These are phyloP conservation scores for Podaxis mareebaensis DNA, from an alignment of 768 basidiomycete genomes.

Conservation along the genomic window DNA sequence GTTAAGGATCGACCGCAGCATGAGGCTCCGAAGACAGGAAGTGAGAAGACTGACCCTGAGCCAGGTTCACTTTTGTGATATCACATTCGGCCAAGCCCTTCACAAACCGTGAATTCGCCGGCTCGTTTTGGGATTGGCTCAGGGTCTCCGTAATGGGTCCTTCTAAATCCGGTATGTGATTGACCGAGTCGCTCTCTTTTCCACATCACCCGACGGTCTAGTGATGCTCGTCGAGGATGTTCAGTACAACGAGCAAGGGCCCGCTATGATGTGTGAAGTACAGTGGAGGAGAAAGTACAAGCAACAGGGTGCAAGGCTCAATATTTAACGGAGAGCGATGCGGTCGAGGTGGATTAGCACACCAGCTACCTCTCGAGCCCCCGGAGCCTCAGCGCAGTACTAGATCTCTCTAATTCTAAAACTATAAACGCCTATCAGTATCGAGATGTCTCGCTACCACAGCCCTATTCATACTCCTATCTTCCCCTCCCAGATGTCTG, in stretches of 20 bases:
- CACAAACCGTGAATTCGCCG: constrained; percentile 4
- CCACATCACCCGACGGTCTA: constrained; percentile 8
- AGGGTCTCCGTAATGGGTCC: background rate
- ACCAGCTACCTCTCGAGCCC: background rate
- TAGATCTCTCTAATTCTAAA: constrained; percentile 2
- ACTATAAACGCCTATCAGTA: constrained; percentile 9
- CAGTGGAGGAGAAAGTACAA: background rate
- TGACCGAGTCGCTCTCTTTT: background rate
- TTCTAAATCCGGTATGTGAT: constrained; percentile 10
- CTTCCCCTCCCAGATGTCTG: constrained; percentile 25
- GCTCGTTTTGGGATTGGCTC: constrained; percentile 3
- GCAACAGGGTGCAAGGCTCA: background rate
- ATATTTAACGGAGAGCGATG: constrained; percentile 10
- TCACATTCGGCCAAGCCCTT: background rate
- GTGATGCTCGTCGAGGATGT: constrained; percentile 14
- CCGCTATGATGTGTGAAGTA: constrained; percentile 10
- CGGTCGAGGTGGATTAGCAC: background rate
- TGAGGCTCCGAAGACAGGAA: background rate
- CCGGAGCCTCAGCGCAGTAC: background rate
- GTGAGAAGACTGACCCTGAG: constrained; percentile 1
- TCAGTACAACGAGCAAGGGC: constrained; percentile 2
- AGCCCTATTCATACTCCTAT: constrained; percentile 48
- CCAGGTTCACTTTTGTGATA: constrained; percentile 10
- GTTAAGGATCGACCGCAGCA: background rate
- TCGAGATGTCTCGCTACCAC: constrained; percentile 26